Evolutionary conservation across 192 early-diverging fungal genomes (phyloP).

Genomic region (Spizellomyces sp.): DNA sequence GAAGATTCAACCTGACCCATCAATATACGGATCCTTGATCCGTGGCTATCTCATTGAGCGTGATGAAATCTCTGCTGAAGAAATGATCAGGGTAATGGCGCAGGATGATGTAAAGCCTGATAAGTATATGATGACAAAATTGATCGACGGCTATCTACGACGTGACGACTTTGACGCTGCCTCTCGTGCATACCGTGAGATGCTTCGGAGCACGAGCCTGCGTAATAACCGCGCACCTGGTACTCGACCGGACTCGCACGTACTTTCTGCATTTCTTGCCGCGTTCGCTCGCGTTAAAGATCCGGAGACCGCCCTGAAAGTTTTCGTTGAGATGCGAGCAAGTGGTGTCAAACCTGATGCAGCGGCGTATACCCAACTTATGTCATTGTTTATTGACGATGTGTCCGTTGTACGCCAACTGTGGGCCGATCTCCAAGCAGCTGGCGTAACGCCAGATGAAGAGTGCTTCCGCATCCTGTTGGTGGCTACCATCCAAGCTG

Average conservation of each 20-base stretch:
- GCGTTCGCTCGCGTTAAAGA: not conserved
- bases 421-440: not conserved
- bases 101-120: not conserved
- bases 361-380: not conserved
- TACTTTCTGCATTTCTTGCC: not conserved
- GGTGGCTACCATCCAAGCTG: too few species aligned
- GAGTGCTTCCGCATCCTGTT: not conserved
- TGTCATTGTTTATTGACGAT: not conserved
- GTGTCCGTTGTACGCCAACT: not conserved
- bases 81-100: not conserved
- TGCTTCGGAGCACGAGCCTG: not conserved
- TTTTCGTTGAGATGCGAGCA: not conserved
- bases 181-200: not conserved
- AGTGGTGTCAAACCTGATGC: not conserved
- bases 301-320: not conserved
- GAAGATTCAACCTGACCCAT: not conserved
- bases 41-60: too few species aligned
- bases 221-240: not conserved
- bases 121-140: not conserved
- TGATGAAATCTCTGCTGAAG: not conserved
- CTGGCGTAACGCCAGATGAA: not conserved
- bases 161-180: not conserved
- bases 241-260: not conserved
- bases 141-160: conserved; percentile 1
- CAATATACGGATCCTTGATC: not conserved